These are phyloP conservation scores for Epicoccum nigrum DNA, from an alignment of 2,329 filamentous ascomycete genomes.

Conservation along the genomic window DNA sequence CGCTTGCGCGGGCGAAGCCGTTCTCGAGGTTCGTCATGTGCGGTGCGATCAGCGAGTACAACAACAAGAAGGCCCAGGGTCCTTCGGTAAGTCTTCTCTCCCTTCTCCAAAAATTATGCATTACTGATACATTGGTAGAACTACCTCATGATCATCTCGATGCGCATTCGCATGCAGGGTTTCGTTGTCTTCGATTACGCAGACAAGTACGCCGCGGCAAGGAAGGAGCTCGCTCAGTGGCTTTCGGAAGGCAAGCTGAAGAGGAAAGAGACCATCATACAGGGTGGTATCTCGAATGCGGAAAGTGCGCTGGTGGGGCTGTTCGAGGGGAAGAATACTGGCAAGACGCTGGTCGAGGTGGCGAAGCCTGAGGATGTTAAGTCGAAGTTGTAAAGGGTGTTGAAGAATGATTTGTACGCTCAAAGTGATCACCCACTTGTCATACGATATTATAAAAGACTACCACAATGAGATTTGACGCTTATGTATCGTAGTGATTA, in stretches of 20 bases:
- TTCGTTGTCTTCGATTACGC: conserved; percentile 76
- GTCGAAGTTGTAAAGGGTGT: conserved; percentile 34
- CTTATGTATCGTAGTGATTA: no score
- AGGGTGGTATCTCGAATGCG: conserved; percentile 69
- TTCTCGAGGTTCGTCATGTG: conserved; percentile 53
- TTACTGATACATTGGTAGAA: conserved; percentile 40
- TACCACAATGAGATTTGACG: no score
- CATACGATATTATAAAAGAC: no score
- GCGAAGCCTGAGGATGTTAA: conserved; percentile 50
- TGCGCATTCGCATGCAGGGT: conserved; percentile 54
- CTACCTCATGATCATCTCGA: conserved; percentile 53
- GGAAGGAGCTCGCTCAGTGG: conserved; percentile 69
- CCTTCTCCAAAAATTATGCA: background rate
- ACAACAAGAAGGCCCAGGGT: conserved; percentile 55
- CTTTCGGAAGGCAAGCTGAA: conserved; percentile 73
- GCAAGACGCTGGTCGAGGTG: conserved; percentile 56
- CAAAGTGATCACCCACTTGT: no score
- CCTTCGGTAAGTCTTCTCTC: conserved; percentile 47
- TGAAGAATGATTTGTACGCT: no score
- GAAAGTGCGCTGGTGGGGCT: conserved; percentile 68
- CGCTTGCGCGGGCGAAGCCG: conserved; percentile 51
- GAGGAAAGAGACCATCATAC: conserved; percentile 72
- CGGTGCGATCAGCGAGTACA: conserved; percentile 54
- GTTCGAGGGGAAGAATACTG: conserved; percentile 73
- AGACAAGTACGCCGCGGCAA: conserved; percentile 63